Evolutionary conservation across 768 basidiomycete genomes (phyloP).

Genomic region (Hortiboletus flavorubellus): DNA sequence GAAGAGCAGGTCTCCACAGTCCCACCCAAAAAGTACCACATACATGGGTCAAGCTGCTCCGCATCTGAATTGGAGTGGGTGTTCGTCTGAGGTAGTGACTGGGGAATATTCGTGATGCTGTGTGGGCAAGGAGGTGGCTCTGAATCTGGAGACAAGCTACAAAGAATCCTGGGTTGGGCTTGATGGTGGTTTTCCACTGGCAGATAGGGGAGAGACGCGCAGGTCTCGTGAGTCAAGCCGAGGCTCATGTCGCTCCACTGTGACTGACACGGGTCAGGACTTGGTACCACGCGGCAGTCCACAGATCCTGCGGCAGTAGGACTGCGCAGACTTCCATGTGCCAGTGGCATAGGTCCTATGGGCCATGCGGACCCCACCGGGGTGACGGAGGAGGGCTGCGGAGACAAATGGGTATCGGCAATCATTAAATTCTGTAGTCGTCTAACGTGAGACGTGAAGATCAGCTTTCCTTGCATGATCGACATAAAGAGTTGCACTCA

Average conservation of each 20-base stretch:
- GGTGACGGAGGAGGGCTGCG: not conserved
- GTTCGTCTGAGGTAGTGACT: not conserved
- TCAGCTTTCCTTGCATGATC: not conserved
- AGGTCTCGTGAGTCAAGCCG: not conserved
- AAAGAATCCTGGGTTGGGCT: not conserved
- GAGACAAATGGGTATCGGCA: not conserved
- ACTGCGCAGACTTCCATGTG: not conserved
- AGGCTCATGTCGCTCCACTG: not conserved
- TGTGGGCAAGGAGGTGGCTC: not conserved
- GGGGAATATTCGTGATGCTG: not conserved
- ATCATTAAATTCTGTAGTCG: not conserved
- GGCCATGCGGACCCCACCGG: not conserved
- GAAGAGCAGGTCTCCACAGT: not conserved
- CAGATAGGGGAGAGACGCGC: not conserved
- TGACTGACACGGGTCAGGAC: not conserved
- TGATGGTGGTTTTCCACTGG: not conserved
- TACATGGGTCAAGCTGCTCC: not conserved
- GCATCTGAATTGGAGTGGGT: not conserved
- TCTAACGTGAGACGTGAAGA: not conserved
- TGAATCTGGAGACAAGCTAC: not conserved
- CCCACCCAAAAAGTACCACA: not conserved
- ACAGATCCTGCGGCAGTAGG: not conserved
- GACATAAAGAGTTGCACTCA: not conserved
- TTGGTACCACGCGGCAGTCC: not conserved
- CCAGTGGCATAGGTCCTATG: not conserved